phyloP scores from a whole-genome alignment of 495 filamentous ascomycete genomes.

The Evansstolkia leycettana region DNA sequence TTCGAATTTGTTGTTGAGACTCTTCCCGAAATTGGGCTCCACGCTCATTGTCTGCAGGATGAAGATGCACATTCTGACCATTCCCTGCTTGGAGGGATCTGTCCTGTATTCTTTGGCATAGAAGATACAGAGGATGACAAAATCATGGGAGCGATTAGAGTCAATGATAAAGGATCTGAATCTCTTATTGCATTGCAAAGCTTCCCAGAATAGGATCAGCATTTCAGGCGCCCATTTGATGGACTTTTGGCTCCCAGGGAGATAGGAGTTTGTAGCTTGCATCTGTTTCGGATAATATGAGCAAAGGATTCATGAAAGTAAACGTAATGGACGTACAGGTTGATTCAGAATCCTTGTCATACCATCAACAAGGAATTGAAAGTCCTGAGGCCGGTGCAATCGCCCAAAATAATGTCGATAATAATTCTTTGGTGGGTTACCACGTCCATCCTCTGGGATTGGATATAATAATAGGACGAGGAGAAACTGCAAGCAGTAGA shows the following conservation, averaged over 20 bases:
- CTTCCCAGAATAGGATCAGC: slow-evolving; percentile 96
- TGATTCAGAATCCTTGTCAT: slow-evolving; percentile 92
- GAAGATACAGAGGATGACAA: slow-evolving; percentile 79
- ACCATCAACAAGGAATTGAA: slow-evolving; percentile 93
- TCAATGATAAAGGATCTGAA: slow-evolving; percentile 97
- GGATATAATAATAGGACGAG: slow-evolving; percentile 81
- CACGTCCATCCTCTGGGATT: slow-evolving; percentile 62
- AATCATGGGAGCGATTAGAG: slow-evolving; percentile 86
- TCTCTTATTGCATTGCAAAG: slow-evolving; percentile 92
- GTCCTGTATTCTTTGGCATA: slow-evolving; percentile 81
- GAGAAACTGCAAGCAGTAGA: slow-evolving; percentile 85
- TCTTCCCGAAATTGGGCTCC: slow-evolving; percentile 80
- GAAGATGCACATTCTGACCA: slow-evolving; percentile 95
- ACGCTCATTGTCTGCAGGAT: slow-evolving; percentile 90
- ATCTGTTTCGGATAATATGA: slow-evolving; percentile 34
- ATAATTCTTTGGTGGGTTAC: slow-evolving; percentile 64
- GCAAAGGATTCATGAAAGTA: not conserved
- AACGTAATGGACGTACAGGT: slow-evolving; percentile 49
- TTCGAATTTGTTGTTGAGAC: slow-evolving; percentile 81
- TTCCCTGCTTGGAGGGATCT: slow-evolving; percentile 79
- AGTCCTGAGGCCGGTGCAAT: slow-evolving; percentile 87
- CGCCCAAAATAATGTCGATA: slow-evolving; percentile 88
- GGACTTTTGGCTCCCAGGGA: slow-evolving; percentile 73
- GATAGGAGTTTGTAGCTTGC: slow-evolving; percentile 74
- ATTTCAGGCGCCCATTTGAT: slow-evolving; percentile 91